Percentiles rank a stretch among this genome's conserved stretches.
Evolutionary conservation across 805 yeast species (phyloP).

Genomic region (Kazachstania viticola): DNA sequence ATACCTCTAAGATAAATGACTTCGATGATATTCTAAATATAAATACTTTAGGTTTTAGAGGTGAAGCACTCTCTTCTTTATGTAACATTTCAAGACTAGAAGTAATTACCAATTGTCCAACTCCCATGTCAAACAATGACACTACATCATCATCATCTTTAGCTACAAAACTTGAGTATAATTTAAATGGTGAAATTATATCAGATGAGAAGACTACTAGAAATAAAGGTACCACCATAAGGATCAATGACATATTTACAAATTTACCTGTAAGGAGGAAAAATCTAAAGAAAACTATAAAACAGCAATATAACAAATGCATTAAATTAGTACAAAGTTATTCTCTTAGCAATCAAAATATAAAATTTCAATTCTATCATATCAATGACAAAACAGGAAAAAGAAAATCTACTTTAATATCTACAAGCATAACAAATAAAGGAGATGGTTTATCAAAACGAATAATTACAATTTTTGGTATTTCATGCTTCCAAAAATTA

Average conservation of each 20-base stretch:
- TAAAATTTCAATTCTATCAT: slow-evolving; percentile 53
- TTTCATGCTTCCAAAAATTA: slow-evolving; percentile 49
- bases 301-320: slow-evolving; percentile 64
- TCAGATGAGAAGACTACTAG: slow-evolving; percentile 37
- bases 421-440: slow-evolving; percentile 57
- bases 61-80: slow-evolving; percentile 68
- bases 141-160: slow-evolving; percentile 48
- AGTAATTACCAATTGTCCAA: slow-evolving; percentile 26
- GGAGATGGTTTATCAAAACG: slow-evolving; percentile 38
- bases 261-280: slow-evolving; percentile 73
- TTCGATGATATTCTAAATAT: slow-evolving; percentile 47
- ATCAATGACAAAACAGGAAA: slow-evolving; percentile 32
- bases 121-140: too few relatives aligned
- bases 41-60: slow-evolving; percentile 61
- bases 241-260: slow-evolving; percentile 47
- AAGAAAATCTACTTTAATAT: slow-evolving; percentile 42
- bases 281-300: slow-evolving; percentile 55
- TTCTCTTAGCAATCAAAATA: slow-evolving; percentile 45
- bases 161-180: slow-evolving; percentile 46
- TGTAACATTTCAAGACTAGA: slow-evolving; percentile 42
- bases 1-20: slow-evolving; percentile 50
- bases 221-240: slow-evolving; percentile 57
- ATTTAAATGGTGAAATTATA: slow-evolving; percentile 40
- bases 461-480: slow-evolving; percentile 59
- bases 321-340: slow-evolving; percentile 53